Conservation (phyloP, 2,329 filamentous ascomycete genomes). For the Chrysosporium queenslandicum region DNA sequence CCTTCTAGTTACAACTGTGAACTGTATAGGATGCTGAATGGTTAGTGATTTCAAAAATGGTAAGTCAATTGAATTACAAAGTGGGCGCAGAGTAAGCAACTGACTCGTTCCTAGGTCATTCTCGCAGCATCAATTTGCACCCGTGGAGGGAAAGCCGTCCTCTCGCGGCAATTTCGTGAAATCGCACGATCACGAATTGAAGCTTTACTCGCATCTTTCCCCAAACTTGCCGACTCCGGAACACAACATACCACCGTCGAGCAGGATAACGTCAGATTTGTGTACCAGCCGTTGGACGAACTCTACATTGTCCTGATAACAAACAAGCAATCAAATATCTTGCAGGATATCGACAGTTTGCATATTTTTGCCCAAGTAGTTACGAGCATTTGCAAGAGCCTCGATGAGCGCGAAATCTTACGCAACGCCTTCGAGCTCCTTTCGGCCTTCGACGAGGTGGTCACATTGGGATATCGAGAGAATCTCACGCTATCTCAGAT, state of each 20-base stretch:
- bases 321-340: conserved; percentile 97
- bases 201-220: conserved; percentile 90
- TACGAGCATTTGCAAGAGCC: conserved; percentile 85
- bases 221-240: conserved; percentile 89
- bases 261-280: conserved; percentile 98
- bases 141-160: conserved; percentile 92
- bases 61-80: conserved; percentile 4
- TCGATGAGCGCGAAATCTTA: conserved; percentile 91
- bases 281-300: conserved; percentile 97
- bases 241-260: conserved; percentile 98
- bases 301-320: conserved; percentile 99
- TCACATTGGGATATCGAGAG: conserved; percentile 90
- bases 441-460: conserved; percentile 93
- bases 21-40: neutral
- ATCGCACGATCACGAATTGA: conserved; percentile 96
- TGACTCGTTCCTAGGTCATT: conserved; percentile 59
- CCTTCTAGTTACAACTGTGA: neutral
- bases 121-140: conserved; percentile 98
- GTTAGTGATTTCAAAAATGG: conserved; percentile 1
- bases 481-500: conserved; percentile 95
- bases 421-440: conserved; percentile 93
- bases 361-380: conserved; percentile 98
- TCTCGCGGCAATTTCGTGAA: conserved; percentile 95
- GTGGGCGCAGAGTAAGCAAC: neutral
- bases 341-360: conserved; percentile 97